Evolutionary conservation across 345 rosid genomes (phyloP), one percentile per base, ranked within the genome.

Genomic region (Lepidium sativum): DNA sequence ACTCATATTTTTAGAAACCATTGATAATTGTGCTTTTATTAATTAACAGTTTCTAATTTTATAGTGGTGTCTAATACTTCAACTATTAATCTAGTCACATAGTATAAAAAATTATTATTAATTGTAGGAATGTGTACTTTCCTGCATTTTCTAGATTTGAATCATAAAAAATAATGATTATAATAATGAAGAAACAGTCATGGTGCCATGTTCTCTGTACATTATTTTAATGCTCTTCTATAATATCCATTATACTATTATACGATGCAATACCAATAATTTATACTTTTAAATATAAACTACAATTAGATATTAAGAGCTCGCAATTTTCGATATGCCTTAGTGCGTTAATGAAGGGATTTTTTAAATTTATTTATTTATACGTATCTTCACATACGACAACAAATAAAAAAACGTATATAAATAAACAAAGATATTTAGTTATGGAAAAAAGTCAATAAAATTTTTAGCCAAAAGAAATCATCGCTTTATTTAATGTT

Each of bases 191-290:
- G 9, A 56, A 64, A 71, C 59, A 55, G 75, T 71, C 75, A 64
- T 64, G 75, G 70, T 55, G 75, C 75, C 75, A 71, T 71, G 75
- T 71, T 71, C 59, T 32, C 43, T 50, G 43, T 38, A 55, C 48
- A 63, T 47, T 63, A 45, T 63, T 54, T 63, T 62, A 54, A 44
- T 13, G 1, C 62, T 27, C 57, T 37, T 25, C 39, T 10, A 54
- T 62, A 21, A 34, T 53, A 70, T 44, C 68, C 33, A 53, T 15
- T 61, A 70, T 44, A 13, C n/a, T 25, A 35, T 43, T 25, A 47
- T 54, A 53, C 56, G 56, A 70, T 70, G 38, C 42, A 70, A 25
- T 34, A 53, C 13, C 32, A 16, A 63, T n/a, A n/a, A n/a, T n/a
- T n/a, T n/a, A n/a, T n/a, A n/a, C n/a, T n/a, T n/a, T n/a, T n/a